Evolutionary conservation across 179 eudicot species (phyloP).

Genomic region (Corrigiola litoralis): DNA sequence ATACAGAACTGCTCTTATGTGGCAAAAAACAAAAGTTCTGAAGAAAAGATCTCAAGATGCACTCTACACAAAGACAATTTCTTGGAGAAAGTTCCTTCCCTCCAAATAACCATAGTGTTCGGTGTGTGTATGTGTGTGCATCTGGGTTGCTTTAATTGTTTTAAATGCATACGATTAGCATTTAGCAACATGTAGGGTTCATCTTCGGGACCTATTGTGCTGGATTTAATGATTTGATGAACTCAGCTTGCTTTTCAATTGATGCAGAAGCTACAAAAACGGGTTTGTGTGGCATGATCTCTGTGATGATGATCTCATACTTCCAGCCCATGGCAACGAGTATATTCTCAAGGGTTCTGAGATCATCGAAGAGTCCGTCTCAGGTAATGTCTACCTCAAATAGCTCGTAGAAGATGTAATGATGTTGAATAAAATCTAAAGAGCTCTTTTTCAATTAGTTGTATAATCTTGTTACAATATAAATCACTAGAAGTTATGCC

Average conservation of each 20-base stretch:
- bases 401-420: not conserved
- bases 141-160: too few species aligned
- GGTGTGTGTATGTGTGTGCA: too few species aligned
- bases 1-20: too few species aligned
- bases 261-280: constrained; percentile 82
- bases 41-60: too few species aligned
- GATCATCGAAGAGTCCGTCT: constrained; percentile 57
- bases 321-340: constrained; percentile 82
- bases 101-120: too few species aligned
- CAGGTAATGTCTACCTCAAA: constrained; percentile 33
- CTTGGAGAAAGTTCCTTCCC: too few species aligned
- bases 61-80: too few species aligned
- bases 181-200: too few species aligned
- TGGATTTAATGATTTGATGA: not conserved
- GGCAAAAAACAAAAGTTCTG: too few species aligned
- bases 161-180: too few species aligned
- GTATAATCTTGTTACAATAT: not conserved
- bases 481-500: not conserved
- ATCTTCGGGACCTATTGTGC: not conserved
- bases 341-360: constrained; percentile 96
- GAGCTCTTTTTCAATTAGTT: not conserved
- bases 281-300: constrained; percentile 99
- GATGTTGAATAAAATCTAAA: not conserved
- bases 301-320: constrained; percentile 73
- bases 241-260: constrained; percentile 8